phyloP scores from a whole-genome alignment of 225 moss, liverwort and hornwort genomes.

The Bryoerythrophyllum caledonicum region DNA sequence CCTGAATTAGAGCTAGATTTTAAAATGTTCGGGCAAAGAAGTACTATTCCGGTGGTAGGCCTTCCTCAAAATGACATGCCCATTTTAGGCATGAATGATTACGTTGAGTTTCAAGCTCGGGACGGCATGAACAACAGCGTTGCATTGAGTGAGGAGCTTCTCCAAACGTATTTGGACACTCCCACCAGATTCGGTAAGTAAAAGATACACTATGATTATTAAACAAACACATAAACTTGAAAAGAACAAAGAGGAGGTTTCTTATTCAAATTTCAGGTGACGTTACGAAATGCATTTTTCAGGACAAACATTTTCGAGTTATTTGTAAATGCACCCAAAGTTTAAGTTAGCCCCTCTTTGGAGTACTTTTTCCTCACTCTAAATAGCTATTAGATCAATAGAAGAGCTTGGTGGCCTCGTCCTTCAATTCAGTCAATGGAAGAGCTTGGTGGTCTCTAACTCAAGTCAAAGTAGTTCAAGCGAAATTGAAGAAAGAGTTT shows the following conservation, averaged over 20 bases:
- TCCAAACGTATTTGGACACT: slow-evolving; percentile 51
- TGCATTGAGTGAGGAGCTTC: slow-evolving; percentile 74
- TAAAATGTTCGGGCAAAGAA: slow-evolving; percentile 54
- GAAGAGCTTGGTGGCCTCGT: too few species aligned
- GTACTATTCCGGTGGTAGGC: slow-evolving; percentile 70
- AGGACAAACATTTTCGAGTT: too few species aligned
- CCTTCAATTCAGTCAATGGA: too few species aligned
- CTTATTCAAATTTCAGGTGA: too few species aligned
- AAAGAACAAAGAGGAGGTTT: not conserved
- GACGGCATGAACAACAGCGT: slow-evolving; percentile 61
- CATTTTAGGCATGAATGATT: slow-evolving; percentile 47
- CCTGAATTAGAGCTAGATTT: slow-evolving; percentile 66
- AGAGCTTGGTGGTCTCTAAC: too few species aligned
- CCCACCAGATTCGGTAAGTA: slow-evolving; percentile 85
- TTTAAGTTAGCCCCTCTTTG: too few species aligned
- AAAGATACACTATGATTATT: not conserved
- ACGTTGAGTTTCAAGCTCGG: slow-evolving; percentile 55
- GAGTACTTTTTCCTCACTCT: too few species aligned
- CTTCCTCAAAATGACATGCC: slow-evolving; percentile 35
- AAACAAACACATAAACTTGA: not conserved
- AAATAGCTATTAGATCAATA: too few species aligned
- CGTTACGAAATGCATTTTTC: too few species aligned
- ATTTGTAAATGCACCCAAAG: too few species aligned
- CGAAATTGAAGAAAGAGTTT: too few species aligned
- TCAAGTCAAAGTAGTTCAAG: too few species aligned